Evolutionary conservation across 2,329 filamentous ascomycete species (phyloP), one percentile per base, ranked within the genome.

Genomic region (Leptographium galeiforme): DNA sequence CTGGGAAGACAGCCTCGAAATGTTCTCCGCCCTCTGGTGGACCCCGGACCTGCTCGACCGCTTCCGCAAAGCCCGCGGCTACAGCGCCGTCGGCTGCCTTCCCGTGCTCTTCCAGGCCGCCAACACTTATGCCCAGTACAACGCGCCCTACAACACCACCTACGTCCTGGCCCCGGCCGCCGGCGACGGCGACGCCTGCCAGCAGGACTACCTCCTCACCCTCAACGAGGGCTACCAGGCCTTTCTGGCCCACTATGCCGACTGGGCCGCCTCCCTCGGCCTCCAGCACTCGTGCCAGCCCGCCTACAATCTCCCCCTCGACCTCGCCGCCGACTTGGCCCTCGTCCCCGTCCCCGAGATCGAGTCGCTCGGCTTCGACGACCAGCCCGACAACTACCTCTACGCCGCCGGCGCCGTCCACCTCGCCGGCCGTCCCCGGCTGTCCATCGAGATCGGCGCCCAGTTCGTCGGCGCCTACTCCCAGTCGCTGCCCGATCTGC

Each of bases 191-290:
- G 58, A 58, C 6, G 53, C 50, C n/a, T 62, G 59, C 40, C 43
- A 53, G 13, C 52, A 62, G 25, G 62, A 63, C 49, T 63, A 62
- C 48, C 57, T 57, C 8, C 43, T 54, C 5, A 58, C 59, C 4
- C 52, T 57, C 6, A 53, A 51, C 25, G 43, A 56, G 36, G 52
- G 51, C 12, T 57, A 57, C 39, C 16, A 46, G 33, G 57, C 60
- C 3, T 72, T 70, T 49, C 58, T 69, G 1, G 13, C 55, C 12
- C 54, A 58, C 4, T 52, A 70, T 3, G 63, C 56, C 2, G 45
- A 59, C 2, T 72, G 69, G 67, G 56, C 61, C 2, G 58, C 66
- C 8, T 50, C 49, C 11, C 52, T 52, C 32, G 59, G 60, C 7
- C 49, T 61, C 12, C 16, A 57, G 16, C 57, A 58, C 34, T 61